Conservation (phyloP, 805 yeast genomes). For the Kazachstania africana region DNA sequence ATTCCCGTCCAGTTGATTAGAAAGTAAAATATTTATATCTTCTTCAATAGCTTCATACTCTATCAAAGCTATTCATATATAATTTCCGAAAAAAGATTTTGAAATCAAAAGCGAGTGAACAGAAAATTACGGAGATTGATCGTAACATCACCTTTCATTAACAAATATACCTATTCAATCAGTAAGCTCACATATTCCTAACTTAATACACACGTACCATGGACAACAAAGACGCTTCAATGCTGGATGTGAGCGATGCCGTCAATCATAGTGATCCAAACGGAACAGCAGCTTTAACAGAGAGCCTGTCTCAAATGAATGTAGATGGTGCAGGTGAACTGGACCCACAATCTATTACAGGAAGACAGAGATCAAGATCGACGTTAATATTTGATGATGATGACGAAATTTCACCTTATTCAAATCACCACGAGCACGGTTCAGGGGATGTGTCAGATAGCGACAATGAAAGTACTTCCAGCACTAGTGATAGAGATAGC, state of each 20-base stretch:
- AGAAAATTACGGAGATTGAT: no score
- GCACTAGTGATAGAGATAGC: constrained; percentile 17
- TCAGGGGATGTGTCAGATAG: constrained; percentile 8
- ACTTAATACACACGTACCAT: no score
- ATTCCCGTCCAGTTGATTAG: no score
- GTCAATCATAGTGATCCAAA: constrained; percentile 4
- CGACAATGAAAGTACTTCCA: constrained; percentile 5
- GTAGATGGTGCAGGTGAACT: constrained; percentile 15
- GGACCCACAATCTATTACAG: constrained; percentile 18
- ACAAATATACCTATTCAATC: no score
- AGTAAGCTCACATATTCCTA: no score
- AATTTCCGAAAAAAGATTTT: no score
- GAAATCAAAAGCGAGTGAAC: no score
- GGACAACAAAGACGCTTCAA: constrained; percentile 19
- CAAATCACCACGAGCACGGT: constrained; percentile 21
- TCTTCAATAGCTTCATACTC: no score
- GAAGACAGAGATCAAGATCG: constrained; percentile 42
- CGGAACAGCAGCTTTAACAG: constrained; percentile 10
- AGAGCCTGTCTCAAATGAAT: constrained; percentile 26
- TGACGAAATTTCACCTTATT: constrained; percentile 36
- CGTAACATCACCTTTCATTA: no score
- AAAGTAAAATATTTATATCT: no score
- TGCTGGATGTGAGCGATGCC: constrained; percentile 20
- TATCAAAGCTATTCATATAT: no score
- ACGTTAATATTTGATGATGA: constrained; percentile 60